Evolutionary conservation across 2,329 filamentous ascomycete species (phyloP), one percentile per base, ranked within the genome.

Genomic region (Fusarium sarcochroum): DNA sequence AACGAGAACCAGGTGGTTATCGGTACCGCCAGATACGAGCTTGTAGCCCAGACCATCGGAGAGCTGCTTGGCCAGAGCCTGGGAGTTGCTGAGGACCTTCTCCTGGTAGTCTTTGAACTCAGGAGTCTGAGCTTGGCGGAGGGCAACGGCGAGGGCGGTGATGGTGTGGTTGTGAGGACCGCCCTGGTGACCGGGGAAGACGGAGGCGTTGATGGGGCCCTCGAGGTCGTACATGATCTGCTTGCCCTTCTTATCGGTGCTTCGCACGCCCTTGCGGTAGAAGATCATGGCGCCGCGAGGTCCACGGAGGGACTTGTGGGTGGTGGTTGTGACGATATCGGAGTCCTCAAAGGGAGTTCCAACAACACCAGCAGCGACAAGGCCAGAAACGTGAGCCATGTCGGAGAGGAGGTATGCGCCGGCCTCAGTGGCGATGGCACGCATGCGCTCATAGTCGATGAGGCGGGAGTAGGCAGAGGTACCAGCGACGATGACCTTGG

Each of bases 151-250:
- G 20, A 98, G 85, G 23, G 95, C 95, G 23, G 94, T 97, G 80
- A 98, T 98, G 72, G 95, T 98, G 85, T 98, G 95, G 85, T 98
- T 98, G 84, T 98, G 95, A 50, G 95, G 95, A 25, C 95, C 95
- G 78, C 95, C 95, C 81, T 98, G 95, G 82, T 98, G 95, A 54
- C 95, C 95, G 17, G 95, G 95, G 86, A 98, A 98, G 60, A 98
- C 95, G 52, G 94, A 97, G 73, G 90, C 88, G 82, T 98, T 98
- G 84, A 98, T 98, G 58, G 94, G 93, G 38, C 86, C 88, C 81
- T 98, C 95, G 32, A 98, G 90, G 76, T 97, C 91, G 81, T 97
- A 98, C 79, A 62, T 63, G 38, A 92, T 82, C 75, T 91, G 89
- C 76, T 95, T 89, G 78, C 91, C 90, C 78, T 93, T 94, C 58